Evolutionary conservation across 2,329 filamentous ascomycete genomes (phyloP).

Genomic region (Alternaria gaisen): DNA sequence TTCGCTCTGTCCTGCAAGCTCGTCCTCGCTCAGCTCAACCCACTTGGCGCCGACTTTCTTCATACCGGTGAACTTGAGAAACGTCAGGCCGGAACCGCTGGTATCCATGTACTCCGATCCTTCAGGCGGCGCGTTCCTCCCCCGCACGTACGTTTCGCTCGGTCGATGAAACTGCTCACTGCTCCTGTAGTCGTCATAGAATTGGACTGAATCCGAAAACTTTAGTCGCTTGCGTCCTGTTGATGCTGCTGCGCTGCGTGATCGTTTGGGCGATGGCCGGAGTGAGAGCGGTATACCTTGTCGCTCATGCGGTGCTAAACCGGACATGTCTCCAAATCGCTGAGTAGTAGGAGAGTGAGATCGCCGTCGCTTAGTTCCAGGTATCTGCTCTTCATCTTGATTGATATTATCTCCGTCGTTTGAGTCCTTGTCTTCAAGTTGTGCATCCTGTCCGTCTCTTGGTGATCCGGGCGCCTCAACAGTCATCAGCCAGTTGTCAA

Average conservation of each 20-base stretch:
- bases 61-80: conserved; percentile 36
- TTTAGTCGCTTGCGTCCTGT: conserved; percentile 29
- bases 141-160: conserved; percentile 33
- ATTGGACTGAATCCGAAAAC: conserved; percentile 30
- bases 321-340: neutral
- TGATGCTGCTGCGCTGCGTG: conserved; percentile 12
- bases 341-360: conserved; percentile 16
- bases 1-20: conserved; percentile 15
- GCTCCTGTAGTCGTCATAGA: conserved; percentile 29
- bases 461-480: conserved; percentile 23
- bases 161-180: conserved; percentile 25
- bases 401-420: neutral
- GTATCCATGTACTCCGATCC: conserved; percentile 40
- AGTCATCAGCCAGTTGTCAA: conserved; percentile 39
- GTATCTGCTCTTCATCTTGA: conserved; percentile 5
- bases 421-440: neutral
- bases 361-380: conserved; percentile 15
- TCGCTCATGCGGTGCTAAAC: neutral
- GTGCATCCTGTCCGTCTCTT: conserved; percentile 1
- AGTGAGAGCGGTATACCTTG: conserved; percentile 4
- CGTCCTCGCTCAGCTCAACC: conserved; percentile 32
- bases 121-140: conserved; percentile 37
- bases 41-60: conserved; percentile 34
- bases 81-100: conserved; percentile 30
- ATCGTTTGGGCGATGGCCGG: conserved; percentile 14